Evolutionary conservation across 2,329 filamentous ascomycete genomes (phyloP).

Genomic region (Cladophialophora carrionii): DNA sequence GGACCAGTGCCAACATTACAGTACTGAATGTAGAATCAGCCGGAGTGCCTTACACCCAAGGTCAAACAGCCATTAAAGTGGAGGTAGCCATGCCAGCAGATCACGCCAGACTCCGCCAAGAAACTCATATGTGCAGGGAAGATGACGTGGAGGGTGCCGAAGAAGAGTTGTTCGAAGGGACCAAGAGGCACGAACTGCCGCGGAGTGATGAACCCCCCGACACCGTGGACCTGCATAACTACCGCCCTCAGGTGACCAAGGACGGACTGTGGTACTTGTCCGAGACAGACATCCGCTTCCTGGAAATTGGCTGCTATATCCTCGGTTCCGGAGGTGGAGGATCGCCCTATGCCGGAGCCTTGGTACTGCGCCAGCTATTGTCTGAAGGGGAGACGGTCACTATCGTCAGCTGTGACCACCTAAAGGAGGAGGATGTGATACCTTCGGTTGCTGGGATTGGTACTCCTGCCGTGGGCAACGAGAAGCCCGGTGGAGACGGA

Average conservation of each 20-base stretch:
- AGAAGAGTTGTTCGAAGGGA: conserved; percentile 29
- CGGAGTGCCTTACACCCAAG: conserved; percentile 37
- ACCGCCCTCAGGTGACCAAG: conserved; percentile 48
- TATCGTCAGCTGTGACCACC: conserved; percentile 48
- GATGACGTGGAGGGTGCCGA: conserved; percentile 28
- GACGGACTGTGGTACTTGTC: conserved; percentile 50
- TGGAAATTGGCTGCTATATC: conserved; percentile 54
- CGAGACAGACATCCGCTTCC: conserved; percentile 51
- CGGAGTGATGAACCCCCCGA: conserved; percentile 23
- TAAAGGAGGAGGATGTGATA: conserved; percentile 52
- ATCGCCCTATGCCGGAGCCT: conserved; percentile 50
- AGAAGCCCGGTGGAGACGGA: conserved; percentile 49
- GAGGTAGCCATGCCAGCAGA: conserved; percentile 34
- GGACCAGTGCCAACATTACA: conserved; percentile 35
- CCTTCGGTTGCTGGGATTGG: conserved; percentile 41
- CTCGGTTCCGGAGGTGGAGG: conserved; percentile 56
- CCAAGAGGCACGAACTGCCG: neutral
- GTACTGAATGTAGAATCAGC: conserved; percentile 35
- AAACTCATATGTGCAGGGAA: conserved; percentile 1
- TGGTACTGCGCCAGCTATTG: conserved; percentile 49
- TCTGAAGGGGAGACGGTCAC: conserved; percentile 47
- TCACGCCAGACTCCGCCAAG: conserved; percentile 17
- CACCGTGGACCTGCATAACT: conserved; percentile 43
- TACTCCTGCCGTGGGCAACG: conserved; percentile 39
- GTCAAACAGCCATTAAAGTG: conserved; percentile 36